Evolutionary conservation across 768 basidiomycete genomes (phyloP).

Genomic region (Omphalotus guepiniiformis): DNA sequence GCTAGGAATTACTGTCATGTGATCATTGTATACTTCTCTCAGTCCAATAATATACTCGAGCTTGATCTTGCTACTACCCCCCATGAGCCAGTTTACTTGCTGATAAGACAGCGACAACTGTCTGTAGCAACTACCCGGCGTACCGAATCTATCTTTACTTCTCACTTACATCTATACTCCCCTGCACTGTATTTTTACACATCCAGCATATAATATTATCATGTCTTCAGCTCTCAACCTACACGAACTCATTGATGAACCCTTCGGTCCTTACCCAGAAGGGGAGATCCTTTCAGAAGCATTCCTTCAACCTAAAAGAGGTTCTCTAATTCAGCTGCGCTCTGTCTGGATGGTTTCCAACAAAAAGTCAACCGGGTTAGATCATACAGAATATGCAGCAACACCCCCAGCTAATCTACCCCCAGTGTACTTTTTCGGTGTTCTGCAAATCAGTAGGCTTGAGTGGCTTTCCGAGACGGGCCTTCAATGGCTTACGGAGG

Average conservation of each 20-base stretch:
- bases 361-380: constrained; percentile 1
- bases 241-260: not conserved
- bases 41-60: too few species aligned
- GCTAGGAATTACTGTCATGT: too few species aligned
- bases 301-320: not conserved
- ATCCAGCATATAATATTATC: too few species aligned
- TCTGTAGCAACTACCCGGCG: too few species aligned
- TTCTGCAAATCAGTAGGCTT: not conserved
- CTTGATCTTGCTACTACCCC: too few species aligned
- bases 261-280: constrained; percentile 7
- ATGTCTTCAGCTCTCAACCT: too few species aligned
- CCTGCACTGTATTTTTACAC: too few species aligned
- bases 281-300: not conserved
- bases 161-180: too few species aligned
- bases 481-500: not conserved
- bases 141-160: too few species aligned
- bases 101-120: too few species aligned
- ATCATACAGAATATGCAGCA: constrained; percentile 5
- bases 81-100: too few species aligned
- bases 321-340: not conserved
- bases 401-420: not conserved
- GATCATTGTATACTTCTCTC: too few species aligned
- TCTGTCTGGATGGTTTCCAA: constrained; percentile 3
- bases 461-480: constrained; percentile 3
- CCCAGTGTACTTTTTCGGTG: constrained; percentile 2